Evolutionary conservation across 805 yeast species (phyloP).

Genomic region (Metschnikowia peoriensis): DNA sequence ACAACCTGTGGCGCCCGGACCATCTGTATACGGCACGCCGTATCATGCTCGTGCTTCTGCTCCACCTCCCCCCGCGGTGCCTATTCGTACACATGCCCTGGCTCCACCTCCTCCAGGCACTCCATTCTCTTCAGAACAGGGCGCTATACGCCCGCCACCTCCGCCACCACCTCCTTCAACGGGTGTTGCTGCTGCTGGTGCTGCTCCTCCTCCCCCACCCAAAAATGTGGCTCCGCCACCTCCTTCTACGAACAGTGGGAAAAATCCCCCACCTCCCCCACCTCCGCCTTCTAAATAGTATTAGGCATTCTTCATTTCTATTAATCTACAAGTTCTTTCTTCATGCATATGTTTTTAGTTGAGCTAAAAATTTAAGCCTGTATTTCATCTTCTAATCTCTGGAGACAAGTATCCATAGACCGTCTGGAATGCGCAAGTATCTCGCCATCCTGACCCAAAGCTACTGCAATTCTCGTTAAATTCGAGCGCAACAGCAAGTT

Average conservation of each 20-base stretch:
- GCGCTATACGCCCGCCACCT: too few relatives aligned
- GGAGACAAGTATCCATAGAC: constrained; percentile 15
- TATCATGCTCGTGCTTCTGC: not conserved
- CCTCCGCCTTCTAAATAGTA: not conserved
- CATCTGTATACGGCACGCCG: not conserved
- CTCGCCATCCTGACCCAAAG: constrained; percentile 23
- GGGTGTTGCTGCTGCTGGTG: not conserved
- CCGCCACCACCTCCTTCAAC: constrained; percentile 9
- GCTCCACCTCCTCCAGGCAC: not conserved
- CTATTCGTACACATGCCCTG: not conserved
- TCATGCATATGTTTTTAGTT: too few relatives aligned
- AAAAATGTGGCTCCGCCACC: constrained; percentile 22
- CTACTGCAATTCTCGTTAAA: constrained; percentile 12
- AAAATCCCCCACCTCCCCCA: constrained; percentile 9
- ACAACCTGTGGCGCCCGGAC: not conserved
- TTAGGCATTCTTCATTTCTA: not conserved
- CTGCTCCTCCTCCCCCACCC: constrained; percentile 15
- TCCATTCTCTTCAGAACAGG: too few relatives aligned
- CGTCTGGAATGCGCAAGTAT: constrained; percentile 17
- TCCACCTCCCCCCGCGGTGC: not conserved
- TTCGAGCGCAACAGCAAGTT: constrained; percentile 10
- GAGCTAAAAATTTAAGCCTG: not conserved
- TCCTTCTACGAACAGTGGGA: not conserved
- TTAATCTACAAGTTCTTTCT: not conserved
- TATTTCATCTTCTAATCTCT: constrained; percentile 3